phyloP scores from a whole-genome alignment of 441 rosid species.

The Erodium trifolium region DNA sequence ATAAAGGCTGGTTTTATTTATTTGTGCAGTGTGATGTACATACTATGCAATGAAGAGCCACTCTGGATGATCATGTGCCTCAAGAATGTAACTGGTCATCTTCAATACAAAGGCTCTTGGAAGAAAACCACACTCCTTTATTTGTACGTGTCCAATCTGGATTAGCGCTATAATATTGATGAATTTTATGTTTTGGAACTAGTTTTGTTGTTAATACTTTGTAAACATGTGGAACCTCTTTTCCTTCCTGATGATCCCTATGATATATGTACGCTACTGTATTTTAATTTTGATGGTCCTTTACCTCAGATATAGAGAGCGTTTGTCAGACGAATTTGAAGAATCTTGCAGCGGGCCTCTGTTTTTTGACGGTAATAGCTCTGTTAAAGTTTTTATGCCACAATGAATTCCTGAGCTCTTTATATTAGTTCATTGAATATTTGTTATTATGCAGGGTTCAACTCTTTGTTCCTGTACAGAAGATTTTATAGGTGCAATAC shows the following conservation, averaged over 20 bases:
- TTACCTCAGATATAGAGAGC: conserved; percentile 41
- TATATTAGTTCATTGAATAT: not conserved
- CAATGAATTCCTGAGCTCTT: conserved; percentile 10
- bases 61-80: conserved; percentile 82
- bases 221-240: not conserved
- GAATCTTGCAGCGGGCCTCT: conserved; percentile 33
- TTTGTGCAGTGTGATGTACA: conserved; percentile 65
- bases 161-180: conserved; percentile 2
- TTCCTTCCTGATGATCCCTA: not conserved
- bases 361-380: conserved; percentile 55
- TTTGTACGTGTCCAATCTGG: conserved; percentile 36
- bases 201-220: not conserved
- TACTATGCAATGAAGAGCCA: conserved; percentile 85
- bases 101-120: conserved; percentile 83
- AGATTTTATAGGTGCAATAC: conserved; percentile 80
- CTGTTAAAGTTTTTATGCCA: conserved; percentile 1
- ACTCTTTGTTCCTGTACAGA: conserved; percentile 68
- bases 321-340: conserved; percentile 36
- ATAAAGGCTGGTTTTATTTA: conserved; percentile 1
- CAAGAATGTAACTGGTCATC: conserved; percentile 37
- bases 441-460: conserved; percentile 52
- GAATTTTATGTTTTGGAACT: conserved; percentile 7
- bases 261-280: not conserved
- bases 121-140: conserved; percentile 52
- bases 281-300: not conserved